Percentiles rank a stretch among this genome's conserved stretches.
Conservation (phyloP, 768 basidiomycete genomes). For the Agrocybe chaxingu region DNA sequence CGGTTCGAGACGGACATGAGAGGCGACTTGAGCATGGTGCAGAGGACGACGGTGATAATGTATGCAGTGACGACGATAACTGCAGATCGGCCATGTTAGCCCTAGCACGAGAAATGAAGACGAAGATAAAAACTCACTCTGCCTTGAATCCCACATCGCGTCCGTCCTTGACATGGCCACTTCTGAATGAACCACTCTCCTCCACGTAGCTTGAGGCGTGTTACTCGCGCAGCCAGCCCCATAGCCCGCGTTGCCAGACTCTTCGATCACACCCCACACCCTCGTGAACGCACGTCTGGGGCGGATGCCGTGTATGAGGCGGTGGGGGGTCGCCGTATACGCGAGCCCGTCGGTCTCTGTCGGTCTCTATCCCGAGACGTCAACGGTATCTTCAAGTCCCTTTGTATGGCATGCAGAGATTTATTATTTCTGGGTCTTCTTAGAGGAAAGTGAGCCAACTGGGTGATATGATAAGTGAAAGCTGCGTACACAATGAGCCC, state of each 20-base stretch:
- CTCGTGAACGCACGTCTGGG: constrained; percentile 40
- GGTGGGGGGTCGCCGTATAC: constrained; percentile 25
- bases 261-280: constrained; percentile 53
- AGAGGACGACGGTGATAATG: constrained; percentile 49
- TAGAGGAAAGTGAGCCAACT: too few species aligned
- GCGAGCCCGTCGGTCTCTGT: too few species aligned
- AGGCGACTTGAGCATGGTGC: constrained; percentile 55
- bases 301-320: constrained; percentile 25
- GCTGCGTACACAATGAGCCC: too few species aligned
- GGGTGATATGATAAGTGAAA: too few species aligned
- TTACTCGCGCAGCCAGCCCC: too few species aligned
- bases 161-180: too few species aligned
- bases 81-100: constrained; percentile 18
- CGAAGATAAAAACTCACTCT: constrained; percentile 36
- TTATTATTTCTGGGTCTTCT: too few species aligned
- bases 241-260: constrained; percentile 16
- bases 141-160: constrained; percentile 6
- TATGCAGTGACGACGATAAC: constrained; percentile 60
- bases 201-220: background rate
- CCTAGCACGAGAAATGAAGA: constrained; percentile 27
- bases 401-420: too few species aligned
- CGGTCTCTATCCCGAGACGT: too few species aligned
- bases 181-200: background rate
- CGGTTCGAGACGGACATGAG: constrained; percentile 73
- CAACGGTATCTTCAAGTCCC: too few species aligned